These are phyloP conservation scores for Scytalidium lignicola DNA, from an alignment of 2,329 filamentous ascomycete species.

Conservation along the genomic window DNA sequence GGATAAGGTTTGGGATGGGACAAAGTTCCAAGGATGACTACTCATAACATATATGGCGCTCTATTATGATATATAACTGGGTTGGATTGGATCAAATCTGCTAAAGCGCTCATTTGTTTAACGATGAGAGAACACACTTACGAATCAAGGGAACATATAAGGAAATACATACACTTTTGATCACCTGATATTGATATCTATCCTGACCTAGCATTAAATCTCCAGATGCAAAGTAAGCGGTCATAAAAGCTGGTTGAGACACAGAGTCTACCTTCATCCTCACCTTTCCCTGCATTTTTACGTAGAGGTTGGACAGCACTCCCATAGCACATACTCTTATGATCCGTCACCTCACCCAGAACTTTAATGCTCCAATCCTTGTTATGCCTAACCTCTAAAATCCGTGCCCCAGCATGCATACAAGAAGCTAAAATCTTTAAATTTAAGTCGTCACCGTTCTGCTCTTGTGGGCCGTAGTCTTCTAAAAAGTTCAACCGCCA, in stretches of 20 bases:
- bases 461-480: background rate
- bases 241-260: constrained; percentile 78
- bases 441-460: constrained; percentile 13
- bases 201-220: constrained; percentile 29
- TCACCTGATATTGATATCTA: constrained; percentile 33
- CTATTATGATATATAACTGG: background rate
- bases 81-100: background rate
- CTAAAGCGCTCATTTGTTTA: too few species aligned
- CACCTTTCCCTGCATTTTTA: constrained; percentile 4
- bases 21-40: background rate
- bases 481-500: constrained; percentile 72
- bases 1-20: background rate
- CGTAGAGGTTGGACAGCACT: constrained; percentile 57
- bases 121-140: too few species aligned
- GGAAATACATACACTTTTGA: background rate
- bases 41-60: background rate
- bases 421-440: constrained; percentile 73
- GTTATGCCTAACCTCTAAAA: constrained; percentile 46
- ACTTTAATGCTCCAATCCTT: constrained; percentile 57
- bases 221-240: constrained; percentile 64
- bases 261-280: constrained; percentile 33
- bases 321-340: constrained; percentile 93
- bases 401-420: constrained; percentile 80
- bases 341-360: constrained; percentile 71
- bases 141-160: too few species aligned